phyloP scores from a whole-genome alignment of 129 eudicot species.

The Glebionis coronaria region DNA sequence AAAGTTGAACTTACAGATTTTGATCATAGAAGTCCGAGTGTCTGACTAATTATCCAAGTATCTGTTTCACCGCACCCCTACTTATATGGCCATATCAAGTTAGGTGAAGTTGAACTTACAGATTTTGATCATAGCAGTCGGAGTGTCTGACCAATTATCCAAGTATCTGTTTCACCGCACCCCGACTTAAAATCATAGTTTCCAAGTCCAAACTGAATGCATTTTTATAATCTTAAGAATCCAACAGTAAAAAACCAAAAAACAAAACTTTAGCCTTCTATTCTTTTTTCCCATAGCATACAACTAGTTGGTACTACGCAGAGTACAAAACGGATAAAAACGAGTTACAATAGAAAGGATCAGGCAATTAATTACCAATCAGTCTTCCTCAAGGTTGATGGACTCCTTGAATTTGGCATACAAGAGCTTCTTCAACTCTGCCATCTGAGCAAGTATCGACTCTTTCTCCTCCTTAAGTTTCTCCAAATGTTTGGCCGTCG shows the following conservation, averaged over 20 bases:
- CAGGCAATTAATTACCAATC: background rate
- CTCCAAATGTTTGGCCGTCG: slow-evolving; percentile 56
- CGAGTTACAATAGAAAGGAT: background rate
- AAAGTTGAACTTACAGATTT: no score
- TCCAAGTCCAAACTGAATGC: background rate
- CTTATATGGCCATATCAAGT: no score
- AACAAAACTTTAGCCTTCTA: background rate
- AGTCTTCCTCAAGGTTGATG: slow-evolving; percentile 93
- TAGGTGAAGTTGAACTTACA: no score
- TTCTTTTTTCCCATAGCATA: background rate
- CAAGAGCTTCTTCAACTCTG: slow-evolving; percentile 76
- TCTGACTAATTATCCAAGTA: no score
- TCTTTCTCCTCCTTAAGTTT: slow-evolving; percentile 78
- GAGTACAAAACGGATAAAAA: slow-evolving; percentile 16
- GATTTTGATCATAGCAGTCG: no score
- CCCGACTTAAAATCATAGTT: background rate
- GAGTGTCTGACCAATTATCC: no score
- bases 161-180: no score
- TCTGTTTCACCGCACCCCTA: background rate
- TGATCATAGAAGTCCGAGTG: no score
- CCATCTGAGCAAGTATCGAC: slow-evolving; percentile 73
- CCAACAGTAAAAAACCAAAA: background rate
- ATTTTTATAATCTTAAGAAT: slow-evolving; percentile 1
- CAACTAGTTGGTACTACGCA: background rate
- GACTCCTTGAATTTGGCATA: slow-evolving; percentile 94